These are phyloP conservation scores for Suillus weaverae DNA, from an alignment of 768 basidiomycete genomes.

Conservation along the genomic window DNA sequence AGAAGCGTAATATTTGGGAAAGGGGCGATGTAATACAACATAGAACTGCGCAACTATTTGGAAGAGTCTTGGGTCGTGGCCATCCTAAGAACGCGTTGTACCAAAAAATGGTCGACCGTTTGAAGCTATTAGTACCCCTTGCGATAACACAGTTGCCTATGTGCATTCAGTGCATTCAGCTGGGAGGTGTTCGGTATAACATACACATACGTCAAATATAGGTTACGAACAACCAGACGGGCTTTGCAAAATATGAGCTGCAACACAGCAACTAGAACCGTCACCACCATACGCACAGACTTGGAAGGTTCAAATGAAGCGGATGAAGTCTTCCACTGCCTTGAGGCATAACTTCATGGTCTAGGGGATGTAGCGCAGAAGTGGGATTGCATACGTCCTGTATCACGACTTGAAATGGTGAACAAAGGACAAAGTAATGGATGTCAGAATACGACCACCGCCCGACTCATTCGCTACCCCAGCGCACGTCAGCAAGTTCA, in stretches of 20 bases:
- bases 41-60: not conserved
- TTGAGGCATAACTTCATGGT: not conserved
- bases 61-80: not conserved
- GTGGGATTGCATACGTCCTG: not conserved
- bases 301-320: not conserved
- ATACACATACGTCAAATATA: not conserved
- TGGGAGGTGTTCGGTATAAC: not conserved
- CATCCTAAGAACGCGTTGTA: not conserved
- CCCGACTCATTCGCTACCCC: not conserved
- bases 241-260: not conserved
- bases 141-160: not conserved
- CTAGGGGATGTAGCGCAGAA: not conserved
- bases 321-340: not conserved
- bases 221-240: not conserved
- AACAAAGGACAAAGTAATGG: not conserved
- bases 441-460: not conserved
- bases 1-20: not conserved
- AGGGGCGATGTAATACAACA: not conserved
- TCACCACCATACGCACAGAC: not conserved
- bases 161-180: not conserved
- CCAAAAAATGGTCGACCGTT: not conserved
- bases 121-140: not conserved
- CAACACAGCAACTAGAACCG: not conserved
- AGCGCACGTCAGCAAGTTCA: not conserved
- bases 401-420: not conserved